A percentile compares a stretch with the other conserved stretches of the same genome.
Conservation (phyloP, 2,329 filamentous ascomycete genomes). For the Geosmithia morbida region DNA sequence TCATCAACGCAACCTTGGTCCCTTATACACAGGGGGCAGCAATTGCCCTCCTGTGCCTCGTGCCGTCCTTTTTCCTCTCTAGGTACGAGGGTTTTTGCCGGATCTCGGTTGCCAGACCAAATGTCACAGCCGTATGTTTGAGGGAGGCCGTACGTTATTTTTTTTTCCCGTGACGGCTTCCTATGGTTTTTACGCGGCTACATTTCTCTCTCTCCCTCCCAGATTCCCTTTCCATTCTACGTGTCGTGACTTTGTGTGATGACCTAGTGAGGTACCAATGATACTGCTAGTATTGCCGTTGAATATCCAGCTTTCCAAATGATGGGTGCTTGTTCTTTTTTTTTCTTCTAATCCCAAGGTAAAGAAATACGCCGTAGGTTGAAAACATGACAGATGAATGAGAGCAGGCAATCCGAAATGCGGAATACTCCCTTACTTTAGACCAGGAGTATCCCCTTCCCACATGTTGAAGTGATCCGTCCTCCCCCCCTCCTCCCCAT, state of each 20-base stretch:
- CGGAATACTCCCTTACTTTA: too few relatives aligned
- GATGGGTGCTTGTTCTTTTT: too few relatives aligned
- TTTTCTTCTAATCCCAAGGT: background rate
- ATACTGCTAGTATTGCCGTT: too few relatives aligned
- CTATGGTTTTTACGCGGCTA: conserved; percentile 28
- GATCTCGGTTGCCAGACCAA: conserved; percentile 18
- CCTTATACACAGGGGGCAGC: too few relatives aligned
- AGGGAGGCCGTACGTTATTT: conserved; percentile 23
- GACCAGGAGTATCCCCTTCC: background rate
- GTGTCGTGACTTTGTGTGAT: too few relatives aligned
- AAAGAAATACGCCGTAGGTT: background rate
- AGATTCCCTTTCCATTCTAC: background rate
- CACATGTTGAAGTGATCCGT: background rate
- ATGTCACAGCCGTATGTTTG: conserved; percentile 23
- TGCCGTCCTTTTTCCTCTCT: background rate
- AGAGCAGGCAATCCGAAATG: background rate
- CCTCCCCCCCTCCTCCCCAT: background rate
- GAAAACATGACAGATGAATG: background rate
- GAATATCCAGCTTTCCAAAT: too few relatives aligned
- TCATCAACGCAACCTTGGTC: too few relatives aligned
- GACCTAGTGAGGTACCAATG: too few relatives aligned
- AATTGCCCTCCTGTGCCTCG: conserved; percentile 4
- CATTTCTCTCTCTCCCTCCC: conserved; percentile 9
- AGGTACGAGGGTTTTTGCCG: conserved; percentile 3
- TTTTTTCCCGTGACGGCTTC: conserved; percentile 21